These are phyloP conservation scores for Pseudogymnoascus sp. DNA, from an alignment of 2,329 filamentous ascomycete species.

Conservation along the genomic window DNA sequence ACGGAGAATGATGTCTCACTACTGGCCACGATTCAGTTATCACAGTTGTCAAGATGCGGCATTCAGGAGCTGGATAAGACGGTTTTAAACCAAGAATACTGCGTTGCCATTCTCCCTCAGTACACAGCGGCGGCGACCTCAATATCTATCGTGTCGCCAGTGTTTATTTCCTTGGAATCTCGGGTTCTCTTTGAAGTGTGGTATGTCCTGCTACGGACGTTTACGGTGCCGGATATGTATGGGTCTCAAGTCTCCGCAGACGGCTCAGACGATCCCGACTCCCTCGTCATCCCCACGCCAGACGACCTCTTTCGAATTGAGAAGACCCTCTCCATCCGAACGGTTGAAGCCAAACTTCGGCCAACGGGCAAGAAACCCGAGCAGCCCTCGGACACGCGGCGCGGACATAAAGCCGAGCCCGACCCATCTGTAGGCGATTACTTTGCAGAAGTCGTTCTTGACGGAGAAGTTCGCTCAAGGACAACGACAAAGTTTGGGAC, in stretches of 20 bases:
- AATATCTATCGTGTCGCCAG: conserved; percentile 70
- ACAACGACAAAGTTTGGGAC: conserved; percentile 65
- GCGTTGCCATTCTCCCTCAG: conserved; percentile 89
- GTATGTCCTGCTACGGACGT: conserved; percentile 85
- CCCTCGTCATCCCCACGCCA: conserved; percentile 12
- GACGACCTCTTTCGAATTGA: conserved; percentile 52
- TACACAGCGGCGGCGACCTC: conserved; percentile 69
- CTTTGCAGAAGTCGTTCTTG: conserved; percentile 68
- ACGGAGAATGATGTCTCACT: conserved; percentile 75
- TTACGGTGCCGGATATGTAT: conserved; percentile 86
- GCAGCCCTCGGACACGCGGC: conserved; percentile 16
- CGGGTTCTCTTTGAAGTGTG: conserved; percentile 93
- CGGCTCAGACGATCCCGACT: conserved; percentile 8
- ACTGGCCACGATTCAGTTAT: conserved; percentile 75
- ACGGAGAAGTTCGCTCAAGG: conserved; percentile 68
- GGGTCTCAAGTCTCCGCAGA: conserved; percentile 26
- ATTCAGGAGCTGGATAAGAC: conserved; percentile 85
- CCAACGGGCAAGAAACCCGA: not conserved
- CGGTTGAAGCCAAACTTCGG: conserved; percentile 53
- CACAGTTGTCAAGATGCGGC: conserved; percentile 79
- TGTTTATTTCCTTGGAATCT: conserved; percentile 81
- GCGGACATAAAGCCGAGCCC: conserved; percentile 25
- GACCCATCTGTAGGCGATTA: conserved; percentile 57
- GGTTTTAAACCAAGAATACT: conserved; percentile 86
- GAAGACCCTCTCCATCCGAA: conserved; percentile 48